These are phyloP conservation scores for Chalciporus pseudorubinellus DNA, from an alignment of 768 basidiomycete species.

Conservation along the genomic window DNA sequence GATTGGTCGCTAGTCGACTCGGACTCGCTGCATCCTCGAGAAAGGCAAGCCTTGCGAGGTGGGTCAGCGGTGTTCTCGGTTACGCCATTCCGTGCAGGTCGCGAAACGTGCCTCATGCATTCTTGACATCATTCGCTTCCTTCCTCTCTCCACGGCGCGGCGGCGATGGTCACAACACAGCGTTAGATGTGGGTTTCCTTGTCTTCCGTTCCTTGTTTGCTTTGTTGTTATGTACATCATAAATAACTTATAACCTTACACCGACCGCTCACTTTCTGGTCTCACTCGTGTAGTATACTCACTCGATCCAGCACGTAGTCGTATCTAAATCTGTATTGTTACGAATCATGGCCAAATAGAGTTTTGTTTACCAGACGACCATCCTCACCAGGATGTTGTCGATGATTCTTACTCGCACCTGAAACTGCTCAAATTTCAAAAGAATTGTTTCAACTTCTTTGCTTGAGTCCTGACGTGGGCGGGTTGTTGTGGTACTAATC, in stretches of 20 bases:
- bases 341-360: background rate
- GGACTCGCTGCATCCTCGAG: background rate
- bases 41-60: constrained; percentile 12
- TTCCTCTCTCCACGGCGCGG: background rate
- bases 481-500: too few relatives aligned
- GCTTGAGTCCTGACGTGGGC: too few relatives aligned
- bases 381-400: too few relatives aligned
- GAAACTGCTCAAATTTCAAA: too few relatives aligned
- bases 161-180: too few relatives aligned
- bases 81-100: constrained; percentile 10
- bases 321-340: background rate
- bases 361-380: too few relatives aligned
- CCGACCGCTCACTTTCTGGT: background rate
- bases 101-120: constrained; percentile 1
- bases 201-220: background rate
- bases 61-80: background rate
- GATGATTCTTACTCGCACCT: too few relatives aligned
- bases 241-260: constrained; percentile 18
- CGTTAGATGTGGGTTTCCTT: too few relatives aligned
- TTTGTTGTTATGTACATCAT: background rate
- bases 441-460: too few relatives aligned
- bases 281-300: constrained; percentile 10
- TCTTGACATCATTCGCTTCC: background rate
- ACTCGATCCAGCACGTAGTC: constrained; percentile 8
- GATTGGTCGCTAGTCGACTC: background rate